Conservation (phyloP, 176 grass and related monocot species). For the Carex parvula region DNA sequence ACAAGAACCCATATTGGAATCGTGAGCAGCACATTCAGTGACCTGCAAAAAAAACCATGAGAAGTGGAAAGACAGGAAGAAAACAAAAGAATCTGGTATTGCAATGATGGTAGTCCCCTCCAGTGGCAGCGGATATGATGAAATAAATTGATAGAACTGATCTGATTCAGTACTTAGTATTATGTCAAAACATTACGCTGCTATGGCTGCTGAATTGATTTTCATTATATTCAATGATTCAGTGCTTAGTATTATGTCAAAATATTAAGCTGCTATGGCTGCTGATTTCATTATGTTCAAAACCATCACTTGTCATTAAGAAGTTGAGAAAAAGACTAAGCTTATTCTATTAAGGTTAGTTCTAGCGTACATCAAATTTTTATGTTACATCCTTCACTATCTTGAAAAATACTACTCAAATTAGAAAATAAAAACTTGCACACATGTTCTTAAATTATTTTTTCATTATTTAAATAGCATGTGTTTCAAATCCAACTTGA, state of each 20-base stretch:
- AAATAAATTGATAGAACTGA: neutral
- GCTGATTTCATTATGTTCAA: neutral
- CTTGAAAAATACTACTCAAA: neutral
- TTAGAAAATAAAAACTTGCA: neutral
- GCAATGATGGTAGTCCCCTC: neutral
- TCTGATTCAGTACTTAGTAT: neutral
- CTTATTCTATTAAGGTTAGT: neutral
- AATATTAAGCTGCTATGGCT: neutral
- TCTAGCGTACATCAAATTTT: neutral
- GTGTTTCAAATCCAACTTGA: neutral
- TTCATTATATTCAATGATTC: no score
- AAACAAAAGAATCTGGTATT: neutral
- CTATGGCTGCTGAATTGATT: neutral
- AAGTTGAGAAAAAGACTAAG: neutral
- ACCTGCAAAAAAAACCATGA: conserved; percentile 49
- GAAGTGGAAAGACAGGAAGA: neutral
- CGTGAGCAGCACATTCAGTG: conserved; percentile 88
- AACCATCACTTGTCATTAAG: neutral
- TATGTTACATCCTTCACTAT: neutral
- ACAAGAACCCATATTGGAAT: conserved; percentile 98
- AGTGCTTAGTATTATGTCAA: neutral
- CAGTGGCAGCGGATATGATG: neutral
- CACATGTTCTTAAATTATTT: neutral
- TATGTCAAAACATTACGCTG: neutral
- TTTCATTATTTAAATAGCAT: neutral